Evolutionary conservation across 2,329 filamentous ascomycete species (phyloP).

Genomic region (Intubia oerlemansii): DNA sequence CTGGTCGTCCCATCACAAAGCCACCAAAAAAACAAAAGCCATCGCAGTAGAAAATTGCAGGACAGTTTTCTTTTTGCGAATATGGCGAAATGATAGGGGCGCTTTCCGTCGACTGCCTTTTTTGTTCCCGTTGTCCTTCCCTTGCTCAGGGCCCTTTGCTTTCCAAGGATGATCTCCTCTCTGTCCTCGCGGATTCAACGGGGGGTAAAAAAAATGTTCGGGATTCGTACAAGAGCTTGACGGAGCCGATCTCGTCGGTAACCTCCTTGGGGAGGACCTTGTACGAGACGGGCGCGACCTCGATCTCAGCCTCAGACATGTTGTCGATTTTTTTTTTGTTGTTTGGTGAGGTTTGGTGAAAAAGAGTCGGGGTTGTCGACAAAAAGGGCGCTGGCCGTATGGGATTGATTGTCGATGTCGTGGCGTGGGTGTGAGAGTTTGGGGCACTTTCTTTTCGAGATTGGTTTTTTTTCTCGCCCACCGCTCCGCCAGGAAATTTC

Average conservation of each 20-base stretch:
- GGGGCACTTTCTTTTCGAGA: constrained; percentile 3
- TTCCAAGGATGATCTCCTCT: not conserved
- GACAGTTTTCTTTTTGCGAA: no score
- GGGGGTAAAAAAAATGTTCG: no score
- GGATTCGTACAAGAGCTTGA: constrained; percentile 61
- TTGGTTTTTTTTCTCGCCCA: no score
- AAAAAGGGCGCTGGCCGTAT: constrained; percentile 3
- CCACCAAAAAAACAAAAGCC: no score
- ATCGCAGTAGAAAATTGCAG: no score
- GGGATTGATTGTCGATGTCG: constrained; percentile 1
- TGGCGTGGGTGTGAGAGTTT: constrained; percentile 2
- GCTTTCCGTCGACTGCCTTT: no score
- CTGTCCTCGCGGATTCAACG: no score
- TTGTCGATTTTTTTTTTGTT: no score
- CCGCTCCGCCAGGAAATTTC: no score
- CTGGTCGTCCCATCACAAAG: not conserved
- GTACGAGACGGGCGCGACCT: constrained; percentile 60
- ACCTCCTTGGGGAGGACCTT: constrained; percentile 85
- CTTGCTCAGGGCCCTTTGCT: no score
- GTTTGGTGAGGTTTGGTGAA: constrained; percentile 13
- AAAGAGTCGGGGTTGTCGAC: constrained; percentile 6
- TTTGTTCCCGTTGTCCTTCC: no score
- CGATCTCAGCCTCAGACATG: constrained; percentile 97
- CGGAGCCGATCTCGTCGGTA: constrained; percentile 66
- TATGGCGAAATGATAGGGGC: no score